Base-by-base conservation (phyloP, 352 stramenopile genomes). In the Phytophthora lateralis region DNA sequence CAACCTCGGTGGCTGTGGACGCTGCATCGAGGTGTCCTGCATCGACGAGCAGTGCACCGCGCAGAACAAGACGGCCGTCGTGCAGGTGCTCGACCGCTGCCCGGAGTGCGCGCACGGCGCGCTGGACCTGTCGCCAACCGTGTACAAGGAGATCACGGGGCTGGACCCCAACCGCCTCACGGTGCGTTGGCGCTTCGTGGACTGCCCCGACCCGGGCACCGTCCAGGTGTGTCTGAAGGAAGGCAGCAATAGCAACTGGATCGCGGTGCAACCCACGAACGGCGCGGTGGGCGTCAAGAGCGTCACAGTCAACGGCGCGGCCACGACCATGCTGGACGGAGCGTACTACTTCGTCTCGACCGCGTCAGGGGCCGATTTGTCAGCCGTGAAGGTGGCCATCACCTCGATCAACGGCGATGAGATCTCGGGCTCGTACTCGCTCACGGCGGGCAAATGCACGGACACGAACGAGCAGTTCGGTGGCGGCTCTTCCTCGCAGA, bases 21-120 rank as follows among this genome's bases (percentile, higher is more conserved):
- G 81, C 26, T 91, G 81, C 46, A 76, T 80, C 34, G 66, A 86
- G 47, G 78, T 88, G 20, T 81, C 75, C 41, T 91, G 82, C 48
- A 70, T 77, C 6, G 84, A 93, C 65, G 50, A 62, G 0, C 53
- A 64, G 14, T 93, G 84, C 53, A 58, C 63, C 9, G 60, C 26
- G 21, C 55, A 77, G 48, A 75, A 76, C 48, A 78, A 69, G 35
- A 82, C 61, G 4, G 66, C 80, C 12, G 44, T 93, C 43, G 75
- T 91, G 14, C 72, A 93, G 52, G 80, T 93, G 50, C 63, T 90
- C 11, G 82, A 93, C 50, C 79, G 78, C 4, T 93, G 85, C 42
- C 85, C 85, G 1, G 82, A 91, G 54, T 93, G 82, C 60, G 75
- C 63, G 38, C 52, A 80, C 21, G 85, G 85, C 37, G 85, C 85